Conservation (phyloP, 148 eudicot genomes). For the Gaultheria prostrata region DNA sequence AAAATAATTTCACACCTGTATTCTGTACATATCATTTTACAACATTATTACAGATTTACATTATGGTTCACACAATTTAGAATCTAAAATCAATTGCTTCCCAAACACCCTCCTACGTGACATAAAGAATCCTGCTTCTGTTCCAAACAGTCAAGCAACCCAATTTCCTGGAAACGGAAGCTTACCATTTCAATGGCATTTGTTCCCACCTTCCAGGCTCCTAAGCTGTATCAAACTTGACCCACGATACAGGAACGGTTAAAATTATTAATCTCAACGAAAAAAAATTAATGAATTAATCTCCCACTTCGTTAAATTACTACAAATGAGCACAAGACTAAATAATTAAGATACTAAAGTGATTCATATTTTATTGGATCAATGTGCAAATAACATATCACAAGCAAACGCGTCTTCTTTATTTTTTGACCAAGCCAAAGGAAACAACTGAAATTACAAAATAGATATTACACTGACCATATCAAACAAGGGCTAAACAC, state of each 20-base stretch:
- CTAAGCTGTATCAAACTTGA: not conserved
- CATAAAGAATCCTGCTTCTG: not conserved
- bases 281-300: not conserved
- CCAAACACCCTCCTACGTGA: not conserved
- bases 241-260: not conserved
- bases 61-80: too few species aligned
- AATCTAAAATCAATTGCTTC: too few species aligned
- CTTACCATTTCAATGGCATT: not conserved
- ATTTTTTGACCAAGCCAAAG: not conserved
- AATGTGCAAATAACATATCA: not conserved
- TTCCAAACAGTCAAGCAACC: not conserved
- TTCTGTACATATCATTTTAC: too few species aligned
- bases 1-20: too few species aligned
- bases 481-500: not conserved
- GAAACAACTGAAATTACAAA: constrained; percentile 6
- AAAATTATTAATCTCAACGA: not conserved
- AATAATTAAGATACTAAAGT: not conserved
- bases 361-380: not conserved
- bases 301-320: not conserved
- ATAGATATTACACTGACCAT: not conserved
- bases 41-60: too few species aligned
- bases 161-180: not conserved
- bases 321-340: not conserved
- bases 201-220: not conserved
- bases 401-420: not conserved